Conservation (phyloP, 192 early-diverging fungal species). For the Coemansia sp. region DNA sequence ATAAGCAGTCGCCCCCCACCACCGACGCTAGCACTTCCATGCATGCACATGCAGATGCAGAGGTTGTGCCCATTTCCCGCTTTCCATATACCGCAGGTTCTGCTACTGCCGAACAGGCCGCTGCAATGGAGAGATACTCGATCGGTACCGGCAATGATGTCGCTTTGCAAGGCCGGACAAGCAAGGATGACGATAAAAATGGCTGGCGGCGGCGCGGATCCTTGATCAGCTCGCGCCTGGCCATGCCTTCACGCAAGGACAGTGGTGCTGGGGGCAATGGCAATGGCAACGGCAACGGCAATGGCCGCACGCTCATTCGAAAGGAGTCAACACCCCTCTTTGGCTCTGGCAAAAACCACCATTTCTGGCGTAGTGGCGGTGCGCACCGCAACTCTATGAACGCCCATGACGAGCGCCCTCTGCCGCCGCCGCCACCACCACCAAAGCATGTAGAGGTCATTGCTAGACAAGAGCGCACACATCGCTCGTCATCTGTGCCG, state of each 20-base stretch:
- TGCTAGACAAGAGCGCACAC: slow-evolving; percentile 35
- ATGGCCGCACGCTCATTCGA: slow-evolving; percentile 22
- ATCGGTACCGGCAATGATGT: slow-evolving; percentile 14
- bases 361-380: slow-evolving; percentile 40
- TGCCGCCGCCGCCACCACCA: background rate
- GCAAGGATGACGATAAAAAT: slow-evolving; percentile 20
- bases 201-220: slow-evolving; percentile 54
- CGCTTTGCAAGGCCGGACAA: slow-evolving; percentile 8
- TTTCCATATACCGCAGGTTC: background rate
- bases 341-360: slow-evolving; percentile 3
- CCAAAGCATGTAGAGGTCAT: background rate
- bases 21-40: slow-evolving; percentile 1
- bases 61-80: slow-evolving; percentile 15
- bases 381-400: slow-evolving; percentile 16
- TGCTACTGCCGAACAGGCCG: background rate
- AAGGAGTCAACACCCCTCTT: slow-evolving; percentile 46
- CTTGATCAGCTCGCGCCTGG: slow-evolving; percentile 37
- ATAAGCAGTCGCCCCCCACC: background rate
- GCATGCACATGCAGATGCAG: slow-evolving; percentile 35
- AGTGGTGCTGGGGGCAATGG: slow-evolving; percentile 7
- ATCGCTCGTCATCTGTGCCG: slow-evolving; percentile 53
- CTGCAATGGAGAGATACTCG: slow-evolving; percentile 29
- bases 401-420: background rate
- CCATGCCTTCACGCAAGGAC: slow-evolving; percentile 33
- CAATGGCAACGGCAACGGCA: slow-evolving; percentile 11